phyloP scores from a whole-genome alignment of 1,139 yeast species.

The Eremothecium coryli region DNA sequence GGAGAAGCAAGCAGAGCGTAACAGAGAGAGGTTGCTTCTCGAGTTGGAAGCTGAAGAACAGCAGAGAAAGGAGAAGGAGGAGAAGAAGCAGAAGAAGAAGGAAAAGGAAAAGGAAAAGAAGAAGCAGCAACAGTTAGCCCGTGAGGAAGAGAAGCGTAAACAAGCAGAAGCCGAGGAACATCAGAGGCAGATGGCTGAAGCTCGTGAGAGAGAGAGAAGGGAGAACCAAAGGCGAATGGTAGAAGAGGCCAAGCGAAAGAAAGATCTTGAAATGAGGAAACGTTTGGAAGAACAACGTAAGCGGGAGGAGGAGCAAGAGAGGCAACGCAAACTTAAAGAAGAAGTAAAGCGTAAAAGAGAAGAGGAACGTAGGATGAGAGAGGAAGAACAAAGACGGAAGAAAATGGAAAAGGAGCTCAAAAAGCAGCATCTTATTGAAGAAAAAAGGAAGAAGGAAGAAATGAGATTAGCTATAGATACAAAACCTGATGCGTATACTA shows the following conservation, averaged over 20 bases:
- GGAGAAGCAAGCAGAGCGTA: constrained; percentile 69
- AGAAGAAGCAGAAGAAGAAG: constrained; percentile 61
- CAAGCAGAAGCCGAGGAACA: constrained; percentile 35
- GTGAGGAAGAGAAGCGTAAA: constrained; percentile 41
- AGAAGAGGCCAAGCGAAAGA: constrained; percentile 31
- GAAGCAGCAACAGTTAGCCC: constrained; percentile 59
- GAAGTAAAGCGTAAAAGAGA: constrained; percentile 34
- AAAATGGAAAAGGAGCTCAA: constrained; percentile 32
- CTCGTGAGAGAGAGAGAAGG: constrained; percentile 39
- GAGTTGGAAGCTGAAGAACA: constrained; percentile 79
- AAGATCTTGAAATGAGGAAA: constrained; percentile 37
- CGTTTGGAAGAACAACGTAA: constrained; percentile 36
- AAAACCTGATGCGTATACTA: constrained; percentile 29
- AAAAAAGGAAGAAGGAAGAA: constrained; percentile 25
- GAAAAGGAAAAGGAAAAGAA: constrained; percentile 80
- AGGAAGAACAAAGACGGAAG: constrained; percentile 37
- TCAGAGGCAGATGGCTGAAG: constrained; percentile 36
- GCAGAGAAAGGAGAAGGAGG: constrained; percentile 63
- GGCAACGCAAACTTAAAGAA: constrained; percentile 34
- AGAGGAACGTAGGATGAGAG: constrained; percentile 36
- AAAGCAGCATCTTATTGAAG: constrained; percentile 6
- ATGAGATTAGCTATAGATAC: constrained; percentile 33
- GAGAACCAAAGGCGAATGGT: constrained; percentile 33
- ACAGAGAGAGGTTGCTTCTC: constrained; percentile 62
- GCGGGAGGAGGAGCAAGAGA: constrained; percentile 33